Evolutionary conservation across 2,329 filamentous ascomycete genomes (phyloP).

Genomic region (Aaosphaeria pasadenensis): DNA sequence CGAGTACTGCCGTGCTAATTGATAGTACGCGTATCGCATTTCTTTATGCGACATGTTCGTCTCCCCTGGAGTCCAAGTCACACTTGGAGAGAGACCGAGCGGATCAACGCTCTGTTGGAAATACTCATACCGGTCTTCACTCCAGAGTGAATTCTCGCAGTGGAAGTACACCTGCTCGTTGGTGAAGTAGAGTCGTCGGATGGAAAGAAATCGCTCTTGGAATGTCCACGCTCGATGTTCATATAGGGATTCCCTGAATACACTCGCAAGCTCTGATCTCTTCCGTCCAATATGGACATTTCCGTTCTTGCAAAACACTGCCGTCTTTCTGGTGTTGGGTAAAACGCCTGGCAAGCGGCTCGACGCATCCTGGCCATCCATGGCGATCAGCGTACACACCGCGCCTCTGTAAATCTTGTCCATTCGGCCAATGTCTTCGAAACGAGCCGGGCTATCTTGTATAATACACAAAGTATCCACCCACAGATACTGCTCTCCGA

Average conservation of each 20-base stretch:
- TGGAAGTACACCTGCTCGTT: not conserved
- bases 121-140: too few relatives aligned
- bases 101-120: too few relatives aligned
- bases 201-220: not conserved
- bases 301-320: not conserved
- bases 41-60: too few relatives aligned
- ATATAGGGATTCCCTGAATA: not conserved
- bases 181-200: not conserved
- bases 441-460: not conserved
- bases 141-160: not conserved
- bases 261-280: not conserved
- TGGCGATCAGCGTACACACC: not conserved
- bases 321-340: not conserved
- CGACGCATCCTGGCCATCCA: not conserved
- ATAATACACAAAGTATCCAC: not conserved
- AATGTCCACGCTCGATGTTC: not conserved
- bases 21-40: too few relatives aligned
- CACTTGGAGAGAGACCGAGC: too few relatives aligned
- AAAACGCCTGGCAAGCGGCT: not conserved
- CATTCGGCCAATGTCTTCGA: not conserved
- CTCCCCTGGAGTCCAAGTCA: too few relatives aligned
- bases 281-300: not conserved
- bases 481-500: not conserved
- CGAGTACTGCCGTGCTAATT: too few relatives aligned
- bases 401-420: not conserved